Base-by-base conservation (phyloP, 768 basidiomycete species). In the Psilocybe cubensis region DNA sequence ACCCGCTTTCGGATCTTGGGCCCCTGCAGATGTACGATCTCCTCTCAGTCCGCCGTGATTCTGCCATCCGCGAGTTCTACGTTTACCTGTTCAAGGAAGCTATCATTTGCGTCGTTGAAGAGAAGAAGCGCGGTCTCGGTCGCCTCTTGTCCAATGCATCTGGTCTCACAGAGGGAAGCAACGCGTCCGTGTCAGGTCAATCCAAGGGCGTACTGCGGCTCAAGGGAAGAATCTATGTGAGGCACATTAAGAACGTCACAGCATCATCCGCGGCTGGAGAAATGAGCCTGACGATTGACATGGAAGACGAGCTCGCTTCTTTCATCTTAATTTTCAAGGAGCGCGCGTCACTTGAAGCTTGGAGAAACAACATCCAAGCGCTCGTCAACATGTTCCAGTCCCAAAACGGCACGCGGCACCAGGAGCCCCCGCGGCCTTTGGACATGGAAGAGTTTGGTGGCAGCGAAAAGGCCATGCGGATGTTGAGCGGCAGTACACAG, bases 31-130 rank as follows among this genome's bases (percentile, higher is more conserved):
- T 97, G 84, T 97, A 93, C 71, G 96, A 97, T 73, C 79, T 95
- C 44, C 76, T 98, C 24, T 88, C 86, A 47, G 94, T 98, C 41
- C 85, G 94, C 49, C 87, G 96, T 47, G 96, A 96, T 63, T 77
- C 88, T 9, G 89, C 94, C 58, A 89, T 96, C 18, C 86, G 95
- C 53, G 96, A 97, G 71, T 98, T 98, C 73, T 92, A 88, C 68
- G 94, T 97, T 58, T 98, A 98, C 75, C 83, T 99, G 24, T 99
- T 98, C 84, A 90, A 89, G 67, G 94, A 98, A 72, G 97, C 97
- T 9, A 92, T 99, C 62, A 94, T 99, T 58, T 99, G 97, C 71
- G 94, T 98, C n/a, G 84, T 91, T 18, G 96, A 98, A 71, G 96
- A 99, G 74, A 93, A 88, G 78, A 96, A 94, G 66, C 86, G 90